phyloP scores from a whole-genome alignment of 169 alveolate genomes.

The Cytauxzoon felis region DNA sequence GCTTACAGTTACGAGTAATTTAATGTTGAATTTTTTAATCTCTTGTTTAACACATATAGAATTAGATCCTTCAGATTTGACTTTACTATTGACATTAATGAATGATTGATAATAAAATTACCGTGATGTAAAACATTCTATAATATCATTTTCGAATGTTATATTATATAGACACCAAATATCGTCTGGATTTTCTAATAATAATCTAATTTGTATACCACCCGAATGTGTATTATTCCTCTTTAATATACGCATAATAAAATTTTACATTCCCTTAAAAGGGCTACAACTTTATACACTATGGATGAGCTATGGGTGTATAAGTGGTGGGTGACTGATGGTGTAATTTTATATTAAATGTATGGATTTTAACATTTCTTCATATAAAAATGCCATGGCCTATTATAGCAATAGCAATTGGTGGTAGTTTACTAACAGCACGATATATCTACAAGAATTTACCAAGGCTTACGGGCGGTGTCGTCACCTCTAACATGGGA shows the following conservation, averaged over 20 bases:
- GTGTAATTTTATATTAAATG: background rate
- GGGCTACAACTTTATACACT: background rate
- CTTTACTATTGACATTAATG: slow-evolving; percentile 13
- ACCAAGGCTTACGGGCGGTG: slow-evolving; percentile 9
- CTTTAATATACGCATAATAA: slow-evolving; percentile 33
- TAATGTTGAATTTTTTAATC: slow-evolving; percentile 54
- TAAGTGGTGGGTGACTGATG: background rate
- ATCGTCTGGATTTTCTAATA: slow-evolving; percentile 70
- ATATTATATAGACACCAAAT: slow-evolving; percentile 70
- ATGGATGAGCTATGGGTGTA: background rate
- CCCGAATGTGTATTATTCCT: slow-evolving; percentile 18
- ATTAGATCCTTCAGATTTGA: slow-evolving; percentile 24
- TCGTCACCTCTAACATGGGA: slow-evolving; percentile 15
- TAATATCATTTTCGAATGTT: slow-evolving; percentile 54
- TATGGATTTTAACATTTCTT: too few relatives aligned
- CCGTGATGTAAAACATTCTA: slow-evolving; percentile 63
- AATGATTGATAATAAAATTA: background rate
- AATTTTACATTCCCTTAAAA: background rate
- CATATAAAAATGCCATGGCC: slow-evolving; percentile 67
- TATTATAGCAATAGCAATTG: slow-evolving; percentile 34
- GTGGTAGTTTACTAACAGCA: slow-evolving; percentile 41
- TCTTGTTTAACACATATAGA: slow-evolving; percentile 38
- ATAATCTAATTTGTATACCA: slow-evolving; percentile 26
- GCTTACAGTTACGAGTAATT: slow-evolving; percentile 41
- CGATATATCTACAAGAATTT: slow-evolving; percentile 32